phyloP scores from a whole-genome alignment of 2,329 filamentous ascomycete genomes.

The Cryphonectria naterciae region DNA sequence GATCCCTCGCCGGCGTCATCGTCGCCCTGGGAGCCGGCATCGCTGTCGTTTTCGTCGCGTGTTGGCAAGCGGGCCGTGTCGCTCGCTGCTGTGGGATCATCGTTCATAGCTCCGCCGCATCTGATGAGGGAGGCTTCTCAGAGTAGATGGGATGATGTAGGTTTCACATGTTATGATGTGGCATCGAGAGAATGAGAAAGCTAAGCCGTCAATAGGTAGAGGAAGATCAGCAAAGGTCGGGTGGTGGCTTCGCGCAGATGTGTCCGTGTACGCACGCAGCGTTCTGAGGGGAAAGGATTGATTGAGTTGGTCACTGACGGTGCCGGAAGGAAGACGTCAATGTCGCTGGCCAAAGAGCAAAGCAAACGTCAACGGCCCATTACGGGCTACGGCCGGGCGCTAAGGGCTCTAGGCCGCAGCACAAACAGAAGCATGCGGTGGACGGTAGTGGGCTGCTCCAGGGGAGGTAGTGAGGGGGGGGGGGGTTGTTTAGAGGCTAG shows the following conservation, averaged over 20 bases:
- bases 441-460: neutral
- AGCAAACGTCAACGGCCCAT: conserved; percentile 7
- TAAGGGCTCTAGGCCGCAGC: neutral
- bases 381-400: neutral
- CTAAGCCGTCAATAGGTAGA: neutral
- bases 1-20: conserved; percentile 21
- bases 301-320: neutral
- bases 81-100: conserved; percentile 48
- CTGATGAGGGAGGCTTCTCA: conserved; percentile 38
- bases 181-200: neutral
- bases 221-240: neutral
- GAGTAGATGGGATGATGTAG: conserved; percentile 14
- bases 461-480: neutral
- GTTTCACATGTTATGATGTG: conserved; percentile 28
- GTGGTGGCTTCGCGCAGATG: neutral
- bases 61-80: conserved; percentile 41
- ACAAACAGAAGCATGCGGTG: neutral
- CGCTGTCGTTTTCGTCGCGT: conserved; percentile 22
- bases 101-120: conserved; percentile 50
- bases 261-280: neutral
- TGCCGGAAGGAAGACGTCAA: neutral
- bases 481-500: neutral
- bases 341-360: neutral
- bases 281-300: too few species aligned
- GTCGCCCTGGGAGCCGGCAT: conserved; percentile 11